Evolutionary conservation across 768 basidiomycete species (phyloP), one percentile per base, ranked within the genome.

Genomic region (Tephrocybe rancida): DNA sequence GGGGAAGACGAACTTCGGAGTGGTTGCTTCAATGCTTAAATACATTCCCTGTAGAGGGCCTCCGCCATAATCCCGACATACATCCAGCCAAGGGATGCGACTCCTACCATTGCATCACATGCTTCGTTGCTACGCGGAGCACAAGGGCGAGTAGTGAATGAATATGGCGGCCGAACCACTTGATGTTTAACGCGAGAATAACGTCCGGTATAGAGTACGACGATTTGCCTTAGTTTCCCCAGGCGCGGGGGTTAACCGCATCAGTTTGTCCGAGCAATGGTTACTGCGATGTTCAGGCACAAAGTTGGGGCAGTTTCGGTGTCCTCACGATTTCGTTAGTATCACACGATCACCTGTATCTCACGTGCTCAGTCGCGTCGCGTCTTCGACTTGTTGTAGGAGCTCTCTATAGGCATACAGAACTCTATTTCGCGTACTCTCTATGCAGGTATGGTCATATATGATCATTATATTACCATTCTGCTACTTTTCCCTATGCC

Each of bases 41-140:
- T 54, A 63, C 45, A 43, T 35, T 48, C 46, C 41, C 54, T n/a
- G 32, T 25, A 38, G 34, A 39, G 10, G 32, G 30, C 38, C 41
- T 67, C 68, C 68, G 64, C 59, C 57, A 62, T 64, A 63, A 64
- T 57, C 44, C 70, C 70, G 70, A 69, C 49, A 56, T 67, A 68
- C 60, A 62, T 62, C 67, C 66, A 54, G 27, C 19, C 25, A 51
- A 27, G 14, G 21, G 21, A 45, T 11, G 39, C 44, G 29, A 55
- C 26, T 46, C 27, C 21, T 38, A 43, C 24, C 10, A 14, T 27
- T 24, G 18, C 46, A 53, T 63, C 60, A 65, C 60, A 63, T 65
- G 62, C 32, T 26, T 41, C 21, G 47, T 44, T 38, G 48, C 52
- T 34, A 35, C 26, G 18, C 42, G 44, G 7, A 42, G 16, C 16